Base-by-base conservation (phyloP, 345 rosid species). In the Conringia planisiliqua region DNA sequence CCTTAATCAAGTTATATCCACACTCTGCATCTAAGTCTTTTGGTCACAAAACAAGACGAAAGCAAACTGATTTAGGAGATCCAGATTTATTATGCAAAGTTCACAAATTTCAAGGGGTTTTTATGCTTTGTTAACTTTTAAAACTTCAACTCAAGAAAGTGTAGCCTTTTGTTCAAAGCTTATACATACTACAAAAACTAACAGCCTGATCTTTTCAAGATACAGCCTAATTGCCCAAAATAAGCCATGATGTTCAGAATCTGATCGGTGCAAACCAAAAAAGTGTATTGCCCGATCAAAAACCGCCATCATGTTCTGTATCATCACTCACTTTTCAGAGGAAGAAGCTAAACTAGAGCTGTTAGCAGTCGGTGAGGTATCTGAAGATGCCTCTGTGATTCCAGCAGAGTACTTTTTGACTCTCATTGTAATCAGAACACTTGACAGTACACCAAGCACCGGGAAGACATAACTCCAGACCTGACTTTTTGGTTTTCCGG, bases 381-480 rank as follows among this genome's bases (percentile, higher is more conserved):
- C 65, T 58, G 71, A 48, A 1, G 76, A 55, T 36, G 64, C 71
- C 20, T 72, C 68, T 33, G 80, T 73, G 27, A 89, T 78, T 57
- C 85, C 86, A 63, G 60, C 63, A 0, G 96, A 83, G 84, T 94
- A 91, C 75, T 85, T 87, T 83, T 83, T 91, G 62, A 94, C 79
- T 83, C 88, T 87, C 65, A 84, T 36, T 10, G 98, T 84, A 80
- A 94, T 90, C 17, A 91, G 82, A 80, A 91, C 77, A 80, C 98
- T 91, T 3, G 98, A 94, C 44, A 80, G 51, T 62, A 91, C 78
- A 26, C 98, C 97, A 27, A 94, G 82, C 46, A 81, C 32, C 14
- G 98, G 97, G 18, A 94, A 86, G 24, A 90, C 42, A 78, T 87
- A 91, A 40, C 96, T 79, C 96, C 89, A 87, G 44, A 85, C 35